Percentiles rank a stretch among this genome's conserved stretches.
These are phyloP conservation scores for Aspergillus japonicus DNA, from an alignment of 2,329 filamentous ascomycete species.

Conservation along the genomic window DNA sequence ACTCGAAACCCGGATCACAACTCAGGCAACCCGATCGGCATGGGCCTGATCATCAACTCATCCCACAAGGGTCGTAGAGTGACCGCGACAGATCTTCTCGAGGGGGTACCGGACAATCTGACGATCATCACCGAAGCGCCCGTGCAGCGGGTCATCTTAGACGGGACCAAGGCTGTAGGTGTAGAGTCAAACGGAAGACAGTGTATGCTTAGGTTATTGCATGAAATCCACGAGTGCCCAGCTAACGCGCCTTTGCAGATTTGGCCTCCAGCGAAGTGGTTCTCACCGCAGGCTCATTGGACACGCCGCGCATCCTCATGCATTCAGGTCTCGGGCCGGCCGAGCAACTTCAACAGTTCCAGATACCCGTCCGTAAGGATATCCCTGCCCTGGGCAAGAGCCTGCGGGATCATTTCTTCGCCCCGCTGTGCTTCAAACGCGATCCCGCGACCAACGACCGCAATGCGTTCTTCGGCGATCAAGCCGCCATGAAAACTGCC, in stretches of 20 bases:
- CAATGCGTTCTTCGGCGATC: constrained; percentile 47
- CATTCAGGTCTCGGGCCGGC: constrained; percentile 51
- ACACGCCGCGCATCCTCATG: constrained; percentile 46
- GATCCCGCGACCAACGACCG: constrained; percentile 46
- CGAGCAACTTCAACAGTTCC: constrained; percentile 41
- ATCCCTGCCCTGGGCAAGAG: constrained; percentile 46
- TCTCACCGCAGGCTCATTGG: constrained; percentile 40
- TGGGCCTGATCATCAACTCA: constrained; percentile 53
- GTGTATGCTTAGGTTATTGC: constrained; percentile 28
- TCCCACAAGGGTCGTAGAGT: constrained; percentile 50
- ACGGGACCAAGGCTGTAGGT: constrained; percentile 48
- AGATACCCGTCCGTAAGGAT: constrained; percentile 43
- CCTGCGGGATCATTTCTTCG: constrained; percentile 46
- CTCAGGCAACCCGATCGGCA: constrained; percentile 58
- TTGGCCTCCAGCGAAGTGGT: constrained; percentile 42
- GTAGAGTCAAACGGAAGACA: constrained; percentile 44
- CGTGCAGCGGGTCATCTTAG: constrained; percentile 50
- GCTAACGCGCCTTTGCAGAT: constrained; percentile 17
- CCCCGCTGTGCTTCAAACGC: constrained; percentile 37
- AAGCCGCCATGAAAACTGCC: constrained; percentile 44
- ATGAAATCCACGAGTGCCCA: neutral
- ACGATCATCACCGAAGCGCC: constrained; percentile 51
- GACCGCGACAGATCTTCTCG: constrained; percentile 54
- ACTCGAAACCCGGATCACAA: constrained; percentile 57
- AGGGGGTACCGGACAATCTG: constrained; percentile 50